phyloP scores from a whole-genome alignment of 176 grass and related monocot genomes.

The Carex scoparia region DNA sequence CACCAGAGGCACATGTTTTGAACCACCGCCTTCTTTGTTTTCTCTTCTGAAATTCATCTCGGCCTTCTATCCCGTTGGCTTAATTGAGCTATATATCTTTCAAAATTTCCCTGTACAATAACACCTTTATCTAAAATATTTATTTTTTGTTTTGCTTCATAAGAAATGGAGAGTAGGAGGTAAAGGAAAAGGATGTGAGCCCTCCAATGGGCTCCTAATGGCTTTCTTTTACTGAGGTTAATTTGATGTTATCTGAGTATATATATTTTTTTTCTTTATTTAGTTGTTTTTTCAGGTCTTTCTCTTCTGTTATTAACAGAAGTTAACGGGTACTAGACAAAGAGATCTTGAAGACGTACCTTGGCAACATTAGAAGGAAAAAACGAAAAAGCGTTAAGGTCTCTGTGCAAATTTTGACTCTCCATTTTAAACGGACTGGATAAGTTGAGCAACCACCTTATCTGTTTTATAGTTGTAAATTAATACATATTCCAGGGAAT shows the following conservation, averaged over 20 bases:
- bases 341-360: background rate
- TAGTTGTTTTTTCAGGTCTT: slow-evolving; percentile 11
- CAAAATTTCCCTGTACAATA: background rate
- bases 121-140: background rate
- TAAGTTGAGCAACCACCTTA: background rate
- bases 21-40: background rate
- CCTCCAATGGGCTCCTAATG: background rate
- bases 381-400: background rate
- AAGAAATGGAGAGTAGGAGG: background rate
- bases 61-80: background rate
- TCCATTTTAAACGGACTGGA: background rate
- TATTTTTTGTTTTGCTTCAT: background rate
- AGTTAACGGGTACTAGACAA: background rate
- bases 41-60: slow-evolving; percentile 5
- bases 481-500: background rate
- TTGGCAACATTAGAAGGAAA: background rate
- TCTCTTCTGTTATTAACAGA: slow-evolving; percentile 17
- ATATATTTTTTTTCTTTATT: slow-evolving; percentile 7
- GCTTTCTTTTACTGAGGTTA: background rate
- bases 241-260: background rate
- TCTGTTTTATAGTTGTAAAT: background rate
- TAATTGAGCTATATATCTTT: background rate
- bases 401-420: background rate
- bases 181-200: background rate
- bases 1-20: slow-evolving; percentile 17